Base-by-base conservation (phyloP, 2,329 filamentous ascomycete genomes). In the Botrytis medusae region DNA sequence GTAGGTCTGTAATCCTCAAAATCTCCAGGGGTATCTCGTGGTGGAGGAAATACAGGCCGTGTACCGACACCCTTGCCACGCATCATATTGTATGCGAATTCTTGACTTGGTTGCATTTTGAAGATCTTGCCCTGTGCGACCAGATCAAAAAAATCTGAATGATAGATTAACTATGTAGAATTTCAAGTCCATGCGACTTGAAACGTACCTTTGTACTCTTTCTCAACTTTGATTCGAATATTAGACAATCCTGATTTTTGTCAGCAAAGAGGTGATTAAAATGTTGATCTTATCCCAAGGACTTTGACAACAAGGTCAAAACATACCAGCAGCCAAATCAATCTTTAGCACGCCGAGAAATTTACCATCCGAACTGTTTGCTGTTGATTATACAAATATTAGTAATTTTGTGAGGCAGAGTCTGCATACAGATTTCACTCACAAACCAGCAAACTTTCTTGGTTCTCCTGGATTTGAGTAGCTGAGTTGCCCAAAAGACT, bases 61-160 rank as follows among this genome's bases (percentile, higher is more conserved):
- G 40, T 37, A 46, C 71, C 63, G 9, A 69, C 57, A 32, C 71
- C 71, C n/a, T 48, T 57, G 20, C 71, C 71, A 42, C 71, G 71
- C 63, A 72, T 72, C 22, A 59, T 59, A 29, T 72, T 72, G 10
- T 72, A 72, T 40, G 71, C 63, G 5, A 48, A 61, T 60, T 72
- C 71, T 61, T 69, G 51, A 46, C 48, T 57, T 22, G 62, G 70
- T 8, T 51, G 62, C 70, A 72, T 72, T 10, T 57, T 65, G 37
- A 60, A 40, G 32, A 32, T 34, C 34, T 40, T 29, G 8, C 18
- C 62, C 20, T 54, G 48, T n/a, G 46, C 48, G 37, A 60, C 61
- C 7, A 65, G n/a, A 46, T 68, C 70, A 46, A 72, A 16, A 65
- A 72, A 72, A n/a, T 72, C 61, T 72, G 20, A 25, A 57, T 32